phyloP scores from a whole-genome alignment of 441 rosid species.

The Geranium incanum region DNA sequence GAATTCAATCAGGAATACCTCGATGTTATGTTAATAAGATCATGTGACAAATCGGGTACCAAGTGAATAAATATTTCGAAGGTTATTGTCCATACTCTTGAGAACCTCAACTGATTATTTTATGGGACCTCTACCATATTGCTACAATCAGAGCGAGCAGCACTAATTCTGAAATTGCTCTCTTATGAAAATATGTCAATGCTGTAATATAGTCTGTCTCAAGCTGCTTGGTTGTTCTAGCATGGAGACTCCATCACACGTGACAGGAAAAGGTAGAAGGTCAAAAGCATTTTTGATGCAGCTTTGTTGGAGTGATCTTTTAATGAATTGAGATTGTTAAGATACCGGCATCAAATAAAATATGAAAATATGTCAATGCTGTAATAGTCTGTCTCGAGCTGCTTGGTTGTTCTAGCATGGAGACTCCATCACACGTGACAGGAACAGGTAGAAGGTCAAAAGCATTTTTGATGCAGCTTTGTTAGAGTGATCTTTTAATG shows the following conservation, averaged over 20 bases:
- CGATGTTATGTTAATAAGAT: neutral
- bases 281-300: neutral
- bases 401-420: neutral
- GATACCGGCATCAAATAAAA: neutral
- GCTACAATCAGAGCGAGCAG: neutral
- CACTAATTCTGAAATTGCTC: neutral
- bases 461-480: neutral
- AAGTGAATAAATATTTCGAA: neutral
- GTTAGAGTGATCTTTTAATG: neutral
- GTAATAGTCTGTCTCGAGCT: neutral
- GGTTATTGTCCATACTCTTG: neutral
- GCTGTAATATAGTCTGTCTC: neutral
- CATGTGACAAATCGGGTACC: neutral
- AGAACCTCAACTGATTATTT: slow-evolving; percentile 1
- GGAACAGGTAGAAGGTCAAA: neutral
- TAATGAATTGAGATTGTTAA: neutral
- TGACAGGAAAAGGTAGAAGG: neutral
- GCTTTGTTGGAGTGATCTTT: neutral
- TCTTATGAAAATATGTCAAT: neutral
- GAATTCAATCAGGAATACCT: neutral
- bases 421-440: neutral
- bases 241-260: neutral
- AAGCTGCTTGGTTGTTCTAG: neutral
- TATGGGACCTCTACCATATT: neutral
- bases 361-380: neutral